Percentiles rank a stretch among this genome's conserved stretches.
Evolutionary conservation across 2,329 filamentous ascomycete species (phyloP).

Genomic region (Aspergillus cejpii): DNA sequence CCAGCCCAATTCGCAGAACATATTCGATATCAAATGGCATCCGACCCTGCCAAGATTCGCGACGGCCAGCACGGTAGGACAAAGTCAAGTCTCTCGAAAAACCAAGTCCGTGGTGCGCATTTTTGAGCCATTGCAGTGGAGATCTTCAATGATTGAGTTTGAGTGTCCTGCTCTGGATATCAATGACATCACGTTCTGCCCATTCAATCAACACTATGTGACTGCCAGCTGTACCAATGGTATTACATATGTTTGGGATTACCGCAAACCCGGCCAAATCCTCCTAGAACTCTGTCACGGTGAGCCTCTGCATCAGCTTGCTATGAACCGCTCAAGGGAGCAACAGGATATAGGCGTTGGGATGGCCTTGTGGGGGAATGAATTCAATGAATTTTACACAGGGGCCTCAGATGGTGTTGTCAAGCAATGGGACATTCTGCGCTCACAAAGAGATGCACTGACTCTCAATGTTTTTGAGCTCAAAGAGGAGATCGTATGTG

Average conservation of each 20-base stretch:
- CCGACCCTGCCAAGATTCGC: slow-evolving; percentile 46
- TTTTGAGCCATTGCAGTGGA: slow-evolving; percentile 41
- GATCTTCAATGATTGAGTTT: slow-evolving; percentile 40
- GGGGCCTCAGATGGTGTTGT: slow-evolving; percentile 56
- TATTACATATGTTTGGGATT: slow-evolving; percentile 55
- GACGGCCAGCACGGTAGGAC: slow-evolving; percentile 44
- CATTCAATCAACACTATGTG: slow-evolving; percentile 43
- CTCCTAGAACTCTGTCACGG: slow-evolving; percentile 50
- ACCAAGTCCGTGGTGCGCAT: slow-evolving; percentile 48
- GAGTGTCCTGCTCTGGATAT: slow-evolving; percentile 56
- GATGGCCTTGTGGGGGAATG: slow-evolving; percentile 52
- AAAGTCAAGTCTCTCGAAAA: slow-evolving; percentile 28
- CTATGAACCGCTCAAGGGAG: slow-evolving; percentile 39
- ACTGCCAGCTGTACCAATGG: slow-evolving; percentile 57
- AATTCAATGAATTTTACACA: slow-evolving; percentile 49
- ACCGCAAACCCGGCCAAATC: slow-evolving; percentile 41
- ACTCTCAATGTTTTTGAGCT: slow-evolving; percentile 47
- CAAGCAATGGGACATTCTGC: slow-evolving; percentile 54
- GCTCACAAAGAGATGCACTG: slow-evolving; percentile 46
- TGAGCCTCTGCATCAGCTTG: slow-evolving; percentile 44
- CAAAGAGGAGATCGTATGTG: slow-evolving; percentile 52
- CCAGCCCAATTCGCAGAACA: slow-evolving; percentile 45
- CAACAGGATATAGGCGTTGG: slow-evolving; percentile 52
- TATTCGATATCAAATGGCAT: slow-evolving; percentile 56
- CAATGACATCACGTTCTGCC: slow-evolving; percentile 53